Evolutionary conservation across 179 eudicot genomes (phyloP).

Genomic region (Beta macrorhiza): DNA sequence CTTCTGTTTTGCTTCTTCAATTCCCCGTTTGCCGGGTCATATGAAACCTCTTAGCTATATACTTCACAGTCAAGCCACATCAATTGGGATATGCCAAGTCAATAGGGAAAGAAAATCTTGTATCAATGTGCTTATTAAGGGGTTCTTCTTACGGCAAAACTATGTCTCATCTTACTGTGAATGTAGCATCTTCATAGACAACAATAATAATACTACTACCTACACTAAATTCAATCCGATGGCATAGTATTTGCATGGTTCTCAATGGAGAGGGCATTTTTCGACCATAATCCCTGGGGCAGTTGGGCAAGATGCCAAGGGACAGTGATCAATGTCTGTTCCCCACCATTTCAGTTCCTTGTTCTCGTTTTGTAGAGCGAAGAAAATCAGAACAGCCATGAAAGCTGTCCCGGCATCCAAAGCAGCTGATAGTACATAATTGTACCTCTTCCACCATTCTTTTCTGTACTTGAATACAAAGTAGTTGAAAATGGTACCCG

Average conservation of each 20-base stretch:
- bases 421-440: constrained; percentile 86
- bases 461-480: constrained; percentile 80
- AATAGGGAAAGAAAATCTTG: not conserved
- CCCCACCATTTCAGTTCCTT: constrained; percentile 91
- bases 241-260: constrained; percentile 12
- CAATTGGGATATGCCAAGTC: not conserved
- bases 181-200: constrained; percentile 14
- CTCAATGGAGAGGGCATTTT: constrained; percentile 64
- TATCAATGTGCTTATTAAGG: constrained; percentile 17
- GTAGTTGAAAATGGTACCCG: constrained; percentile 85
- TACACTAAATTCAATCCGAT: constrained; percentile 3
- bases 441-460: constrained; percentile 94
- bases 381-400: constrained; percentile 86
- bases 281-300: constrained; percentile 73
- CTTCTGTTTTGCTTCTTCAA: not conserved
- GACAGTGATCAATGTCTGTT: constrained; percentile 77
- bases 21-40: not conserved
- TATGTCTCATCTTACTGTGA: constrained; percentile 16
- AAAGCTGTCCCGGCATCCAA: constrained; percentile 98
- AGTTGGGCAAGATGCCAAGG: constrained; percentile 87
- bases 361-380: constrained; percentile 79
- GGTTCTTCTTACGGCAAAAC: too few species aligned
- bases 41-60: not conserved
- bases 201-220: constrained; percentile 2
- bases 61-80: not conserved